A percentile compares a stretch with the other conserved stretches of the same genome.
phyloP scores from a whole-genome alignment of 1,284 basidiomycete species.

The Thecaphora frezii region DNA sequence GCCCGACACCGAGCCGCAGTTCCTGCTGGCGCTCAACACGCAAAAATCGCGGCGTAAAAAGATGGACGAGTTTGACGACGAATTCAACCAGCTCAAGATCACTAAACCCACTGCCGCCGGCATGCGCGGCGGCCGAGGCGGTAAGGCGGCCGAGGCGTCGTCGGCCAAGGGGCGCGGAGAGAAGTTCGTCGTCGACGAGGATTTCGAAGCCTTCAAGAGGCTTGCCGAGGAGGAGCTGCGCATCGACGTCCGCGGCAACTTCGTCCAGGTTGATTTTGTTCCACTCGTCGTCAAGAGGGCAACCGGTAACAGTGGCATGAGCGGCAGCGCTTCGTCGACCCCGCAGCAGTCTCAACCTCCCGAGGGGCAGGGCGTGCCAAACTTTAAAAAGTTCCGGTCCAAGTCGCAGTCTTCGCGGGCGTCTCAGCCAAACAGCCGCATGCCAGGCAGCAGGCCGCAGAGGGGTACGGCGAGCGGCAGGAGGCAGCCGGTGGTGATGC shows the following conservation, averaged over 20 bases:
- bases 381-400: conserved; percentile 34
- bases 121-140: not conserved
- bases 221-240: conserved; percentile 40
- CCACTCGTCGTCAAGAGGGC: conserved; percentile 21
- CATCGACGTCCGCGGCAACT: conserved; percentile 44
- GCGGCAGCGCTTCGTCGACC: conserved; percentile 10
- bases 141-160: not conserved
- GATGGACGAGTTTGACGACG: conserved; percentile 46
- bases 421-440: not conserved
- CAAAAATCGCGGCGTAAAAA: conserved; percentile 29
- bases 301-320: not conserved
- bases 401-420: conserved; percentile 8
- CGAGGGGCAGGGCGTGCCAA: conserved; percentile 8
- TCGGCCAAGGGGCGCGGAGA: not conserved
- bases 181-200: conserved; percentile 16
- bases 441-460: not conserved
- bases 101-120: conserved; percentile 13
- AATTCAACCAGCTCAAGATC: conserved; percentile 44
- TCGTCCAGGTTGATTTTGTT: conserved; percentile 53
- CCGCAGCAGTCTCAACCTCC: conserved; percentile 14
- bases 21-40: conserved; percentile 42
- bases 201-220: conserved; percentile 38
- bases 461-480: too few species aligned
- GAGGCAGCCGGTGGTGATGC: not conserved
- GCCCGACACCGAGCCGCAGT: conserved; percentile 36